Conservation (phyloP, 78 protist species). For the Pigoraptor vietnamica region DNA sequence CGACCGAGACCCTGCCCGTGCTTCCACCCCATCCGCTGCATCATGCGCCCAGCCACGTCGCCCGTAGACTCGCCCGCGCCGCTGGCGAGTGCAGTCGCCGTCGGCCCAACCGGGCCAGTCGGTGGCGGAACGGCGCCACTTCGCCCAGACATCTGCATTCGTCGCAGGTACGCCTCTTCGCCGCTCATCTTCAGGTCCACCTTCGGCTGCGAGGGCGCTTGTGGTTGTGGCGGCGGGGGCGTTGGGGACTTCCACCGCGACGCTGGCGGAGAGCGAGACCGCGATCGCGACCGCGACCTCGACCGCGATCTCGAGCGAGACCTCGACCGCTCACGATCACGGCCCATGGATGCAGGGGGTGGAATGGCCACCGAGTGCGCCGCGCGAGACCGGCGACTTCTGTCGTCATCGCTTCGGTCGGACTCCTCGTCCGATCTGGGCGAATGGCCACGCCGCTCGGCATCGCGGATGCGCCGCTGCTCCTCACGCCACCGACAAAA, state of each 20-base stretch:
- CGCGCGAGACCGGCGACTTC: background rate
- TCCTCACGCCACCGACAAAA: background rate
- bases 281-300: background rate
- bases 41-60: background rate
- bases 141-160: background rate
- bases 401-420: background rate
- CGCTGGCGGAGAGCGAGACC: background rate
- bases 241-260: background rate
- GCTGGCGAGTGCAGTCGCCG: background rate
- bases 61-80: background rate
- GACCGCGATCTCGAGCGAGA: background rate
- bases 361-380: background rate
- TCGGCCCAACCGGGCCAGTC: background rate
- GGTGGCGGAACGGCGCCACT: background rate
- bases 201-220: background rate
- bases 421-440: background rate
- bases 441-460: background rate
- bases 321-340: background rate
- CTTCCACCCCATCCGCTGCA: constrained; percentile 1
- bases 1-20: background rate
- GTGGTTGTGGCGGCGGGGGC: background rate
- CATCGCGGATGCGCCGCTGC: background rate
- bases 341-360: background rate
- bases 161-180: background rate
- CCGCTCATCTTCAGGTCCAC: background rate